phyloP scores from a whole-genome alignment of 176 grass and related monocot genomes.

The Dendrocalamus sinicus region DNA sequence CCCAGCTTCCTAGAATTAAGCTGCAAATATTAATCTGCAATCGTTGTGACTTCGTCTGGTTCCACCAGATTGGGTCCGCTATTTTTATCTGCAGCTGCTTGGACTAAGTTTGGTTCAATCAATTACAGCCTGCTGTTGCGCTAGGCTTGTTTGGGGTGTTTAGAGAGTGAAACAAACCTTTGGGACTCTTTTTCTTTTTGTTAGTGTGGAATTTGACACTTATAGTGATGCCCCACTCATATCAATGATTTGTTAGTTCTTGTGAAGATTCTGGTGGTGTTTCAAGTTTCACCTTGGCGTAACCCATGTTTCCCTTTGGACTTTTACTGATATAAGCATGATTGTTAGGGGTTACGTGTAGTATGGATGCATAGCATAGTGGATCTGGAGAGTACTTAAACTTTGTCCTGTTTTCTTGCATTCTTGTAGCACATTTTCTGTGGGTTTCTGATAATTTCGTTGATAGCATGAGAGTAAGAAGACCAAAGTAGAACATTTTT shows the following conservation, averaged over 20 bases:
- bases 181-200: not conserved
- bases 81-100: constrained; percentile 5
- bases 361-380: not conserved
- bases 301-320: not conserved
- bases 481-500: constrained; percentile 1
- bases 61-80: not conserved
- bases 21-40: not conserved
- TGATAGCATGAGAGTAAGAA: not conserved
- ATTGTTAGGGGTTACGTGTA: not conserved
- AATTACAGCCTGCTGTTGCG: not conserved
- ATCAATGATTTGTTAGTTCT: not conserved
- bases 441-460: not conserved
- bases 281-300: constrained; percentile 3
- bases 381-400: not conserved
- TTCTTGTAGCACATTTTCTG: not conserved
- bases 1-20: not conserved
- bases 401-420: not conserved
- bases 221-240: not conserved
- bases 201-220: not conserved
- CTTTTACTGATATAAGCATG: not conserved
- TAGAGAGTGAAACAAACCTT: not conserved
- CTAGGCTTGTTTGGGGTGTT: constrained; percentile 6
- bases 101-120: not conserved
- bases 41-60: not conserved
- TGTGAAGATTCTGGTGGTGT: not conserved